These are phyloP conservation scores for Chalciporus pseudorubinellus DNA, from an alignment of 768 basidiomycete species.

Conservation along the genomic window DNA sequence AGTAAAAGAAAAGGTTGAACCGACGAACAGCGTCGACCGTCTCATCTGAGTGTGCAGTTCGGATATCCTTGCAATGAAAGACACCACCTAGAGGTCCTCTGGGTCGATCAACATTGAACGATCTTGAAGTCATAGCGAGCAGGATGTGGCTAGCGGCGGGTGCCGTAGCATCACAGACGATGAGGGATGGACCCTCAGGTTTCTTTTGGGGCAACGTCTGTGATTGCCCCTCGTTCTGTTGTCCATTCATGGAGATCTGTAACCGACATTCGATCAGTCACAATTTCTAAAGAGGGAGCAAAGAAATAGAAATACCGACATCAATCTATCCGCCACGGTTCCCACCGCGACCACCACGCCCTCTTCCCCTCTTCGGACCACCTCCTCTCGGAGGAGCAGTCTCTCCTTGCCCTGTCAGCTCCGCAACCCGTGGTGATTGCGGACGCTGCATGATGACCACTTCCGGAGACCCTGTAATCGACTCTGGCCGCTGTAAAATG, in stretches of 20 bases:
- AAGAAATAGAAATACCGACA: background rate
- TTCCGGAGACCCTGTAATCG: constrained; percentile 1
- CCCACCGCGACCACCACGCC: constrained; percentile 29
- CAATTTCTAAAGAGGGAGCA: background rate
- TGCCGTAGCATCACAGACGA: background rate
- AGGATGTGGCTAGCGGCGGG: background rate
- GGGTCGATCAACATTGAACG: background rate
- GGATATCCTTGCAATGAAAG: background rate
- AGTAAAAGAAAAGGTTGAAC: background rate
- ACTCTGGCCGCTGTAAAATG: constrained; percentile 29
- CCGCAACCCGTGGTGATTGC: constrained; percentile 2
- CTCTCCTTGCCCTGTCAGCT: constrained; percentile 1
- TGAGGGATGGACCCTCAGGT: background rate
- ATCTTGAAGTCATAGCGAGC: background rate
- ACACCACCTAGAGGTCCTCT: background rate
- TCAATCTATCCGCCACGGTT: constrained; percentile 26
- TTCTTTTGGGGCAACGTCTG: background rate
- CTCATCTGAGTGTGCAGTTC: background rate
- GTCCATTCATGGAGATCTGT: background rate
- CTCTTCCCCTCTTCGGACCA: constrained; percentile 28
- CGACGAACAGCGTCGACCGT: background rate
- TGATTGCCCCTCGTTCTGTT: background rate
- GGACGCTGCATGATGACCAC: constrained; percentile 12
- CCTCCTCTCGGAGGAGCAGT: constrained; percentile 18
- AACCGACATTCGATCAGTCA: background rate